phyloP scores from a whole-genome alignment of 164 flowering plant genomes.

The Stephania japonica region DNA sequence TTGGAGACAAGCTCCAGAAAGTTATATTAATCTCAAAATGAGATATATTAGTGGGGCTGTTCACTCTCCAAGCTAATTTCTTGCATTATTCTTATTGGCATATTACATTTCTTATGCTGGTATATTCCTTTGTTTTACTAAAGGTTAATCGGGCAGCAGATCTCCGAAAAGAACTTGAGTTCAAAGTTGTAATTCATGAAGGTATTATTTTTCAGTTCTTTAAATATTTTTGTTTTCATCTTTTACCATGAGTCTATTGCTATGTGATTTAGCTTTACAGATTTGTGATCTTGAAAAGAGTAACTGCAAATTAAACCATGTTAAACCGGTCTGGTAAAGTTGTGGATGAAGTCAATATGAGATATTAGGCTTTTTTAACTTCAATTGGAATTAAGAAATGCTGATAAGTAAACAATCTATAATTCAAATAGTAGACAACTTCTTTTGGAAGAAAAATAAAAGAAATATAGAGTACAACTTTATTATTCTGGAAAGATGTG shows the following conservation, averaged over 20 bases:
- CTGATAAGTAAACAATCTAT: not conserved
- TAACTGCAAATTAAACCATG: not conserved
- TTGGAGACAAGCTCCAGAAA: too few species aligned
- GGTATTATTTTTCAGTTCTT: slow-evolving; percentile 35
- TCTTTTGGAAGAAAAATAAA: not conserved
- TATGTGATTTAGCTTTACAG: not conserved
- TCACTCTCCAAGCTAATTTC: too few species aligned
- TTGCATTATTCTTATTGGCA: not conserved
- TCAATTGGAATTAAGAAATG: not conserved
- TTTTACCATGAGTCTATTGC: not conserved
- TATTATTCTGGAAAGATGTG: too few species aligned
- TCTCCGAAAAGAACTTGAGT: slow-evolving; percentile 56
- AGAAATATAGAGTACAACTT: not conserved
- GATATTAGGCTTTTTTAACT: not conserved
- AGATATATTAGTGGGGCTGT: too few species aligned
- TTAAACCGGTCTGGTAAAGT: not conserved
- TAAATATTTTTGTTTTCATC: not conserved
- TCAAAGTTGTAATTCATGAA: slow-evolving; percentile 57
- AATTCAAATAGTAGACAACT: not conserved
- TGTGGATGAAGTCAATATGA: not conserved
- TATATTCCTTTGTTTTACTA: slow-evolving; percentile 14
- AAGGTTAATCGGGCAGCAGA: slow-evolving; percentile 63
- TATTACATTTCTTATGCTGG: slow-evolving; percentile 1
- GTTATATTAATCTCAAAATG: too few species aligned
- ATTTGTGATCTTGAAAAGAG: not conserved